Evolutionary conservation across 192 early-diverging fungal genomes (phyloP), one percentile per base, ranked within the genome.

Genomic region (Backusella westeae): DNA sequence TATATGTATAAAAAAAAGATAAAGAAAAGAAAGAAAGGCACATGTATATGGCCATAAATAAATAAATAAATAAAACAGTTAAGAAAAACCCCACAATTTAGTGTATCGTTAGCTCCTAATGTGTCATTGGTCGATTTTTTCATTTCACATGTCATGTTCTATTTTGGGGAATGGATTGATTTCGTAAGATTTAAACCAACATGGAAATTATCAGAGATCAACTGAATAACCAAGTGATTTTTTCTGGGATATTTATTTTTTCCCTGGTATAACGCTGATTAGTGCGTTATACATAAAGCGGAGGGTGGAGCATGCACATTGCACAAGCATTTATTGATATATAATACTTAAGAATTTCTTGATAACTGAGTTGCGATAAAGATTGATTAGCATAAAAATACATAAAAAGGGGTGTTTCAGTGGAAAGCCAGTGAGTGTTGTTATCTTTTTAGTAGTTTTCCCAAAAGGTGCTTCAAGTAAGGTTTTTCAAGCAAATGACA

Each of bases 211-310:
- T 0, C 21, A 63, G 21, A 52, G 53, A 63, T 63, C 56, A 63
- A 63, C 56, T 63, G 56, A 63, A 63, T 63, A 44, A 63, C 21
- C 56, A 63, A 63, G 56, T 63, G 56, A 63, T 63, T 63, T 63
- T 23, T 29, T 14, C 21, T 63, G 19, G 46, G 46, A 63, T 63
- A 63, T 63, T 21, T 63, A 10, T 15, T 63, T 63, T 63, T 29
- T 29, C 26, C 56, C 23, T n/a, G 19, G n/a, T 44, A 44, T 10
- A 52, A 52, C 49, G 1, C 21, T 44, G 17, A 56, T 10, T 10
- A 59, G 10, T 23, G 2, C 19, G n/a, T 29, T 29, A 29, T 63
- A 14, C 26, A 63, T 63, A 29, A 63, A 23, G 21, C 56, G 21
- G 56, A 14, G 56, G 56, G n/a, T n/a, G 19, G 21, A n/a, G 7